These are phyloP conservation scores for Neurospora sp. DNA, from an alignment of 495 filamentous ascomycete species.

Conservation along the genomic window DNA sequence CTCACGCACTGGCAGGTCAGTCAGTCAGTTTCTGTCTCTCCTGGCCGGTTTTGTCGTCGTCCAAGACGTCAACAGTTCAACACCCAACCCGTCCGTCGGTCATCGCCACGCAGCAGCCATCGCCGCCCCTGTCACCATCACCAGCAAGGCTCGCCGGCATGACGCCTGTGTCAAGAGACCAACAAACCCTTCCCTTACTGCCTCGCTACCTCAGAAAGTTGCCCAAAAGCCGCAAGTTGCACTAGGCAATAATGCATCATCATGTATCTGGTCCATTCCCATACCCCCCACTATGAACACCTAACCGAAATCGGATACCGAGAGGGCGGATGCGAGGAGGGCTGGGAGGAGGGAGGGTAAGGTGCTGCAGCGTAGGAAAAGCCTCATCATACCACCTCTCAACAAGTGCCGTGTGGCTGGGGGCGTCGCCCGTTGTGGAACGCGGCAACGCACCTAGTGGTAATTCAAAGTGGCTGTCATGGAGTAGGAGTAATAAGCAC, in stretches of 20 bases:
- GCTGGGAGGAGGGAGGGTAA: not conserved
- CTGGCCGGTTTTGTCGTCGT: not conserved
- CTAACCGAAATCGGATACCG: not conserved
- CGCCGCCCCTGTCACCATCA: not conserved
- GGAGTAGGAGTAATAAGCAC: not conserved
- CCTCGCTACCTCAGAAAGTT: not conserved
- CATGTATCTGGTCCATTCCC: not conserved
- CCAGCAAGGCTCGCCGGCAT: not conserved
- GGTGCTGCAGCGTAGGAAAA: not conserved
- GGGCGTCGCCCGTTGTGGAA: not conserved
- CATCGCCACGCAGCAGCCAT: not conserved
- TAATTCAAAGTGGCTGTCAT: not conserved
- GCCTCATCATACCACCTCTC: not conserved
- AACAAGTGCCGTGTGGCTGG: not conserved
- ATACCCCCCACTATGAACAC: not conserved
- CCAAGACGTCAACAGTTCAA: not conserved
- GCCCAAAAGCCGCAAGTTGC: not conserved
- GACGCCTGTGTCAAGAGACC: not conserved
- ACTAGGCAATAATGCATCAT: not conserved
- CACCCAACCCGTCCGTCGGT: not conserved
- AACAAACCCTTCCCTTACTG: not conserved
- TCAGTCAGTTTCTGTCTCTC: not conserved
- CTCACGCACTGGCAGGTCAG: not conserved
- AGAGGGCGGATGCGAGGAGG: not conserved
- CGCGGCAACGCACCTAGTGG: not conserved